A percentile compares a stretch with the other conserved stretches of the same genome.
These are phyloP conservation scores for Stagonosporopsis vannaccii DNA, from an alignment of 2,329 filamentous ascomycete species.

Conservation along the genomic window DNA sequence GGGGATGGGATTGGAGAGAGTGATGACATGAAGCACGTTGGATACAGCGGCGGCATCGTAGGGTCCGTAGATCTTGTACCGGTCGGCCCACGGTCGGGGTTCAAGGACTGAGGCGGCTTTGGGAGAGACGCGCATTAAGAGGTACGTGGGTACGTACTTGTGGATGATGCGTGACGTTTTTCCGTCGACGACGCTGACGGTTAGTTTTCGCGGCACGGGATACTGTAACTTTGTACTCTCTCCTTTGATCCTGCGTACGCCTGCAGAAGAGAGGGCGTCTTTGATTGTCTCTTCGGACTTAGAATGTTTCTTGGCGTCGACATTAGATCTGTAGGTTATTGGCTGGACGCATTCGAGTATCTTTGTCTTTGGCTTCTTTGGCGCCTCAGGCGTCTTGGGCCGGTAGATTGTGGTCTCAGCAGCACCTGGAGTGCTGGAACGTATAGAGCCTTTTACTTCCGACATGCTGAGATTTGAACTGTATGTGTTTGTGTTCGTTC, in stretches of 20 bases:
- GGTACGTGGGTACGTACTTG: constrained; percentile 1
- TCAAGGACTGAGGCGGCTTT: neutral
- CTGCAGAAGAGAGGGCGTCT: neutral
- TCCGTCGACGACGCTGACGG: constrained; percentile 2
- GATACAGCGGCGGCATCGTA: neutral
- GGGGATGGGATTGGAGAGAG: neutral
- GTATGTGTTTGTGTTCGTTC: neutral
- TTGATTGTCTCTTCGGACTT: neutral
- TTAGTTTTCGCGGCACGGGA: neutral
- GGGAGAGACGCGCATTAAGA: neutral
- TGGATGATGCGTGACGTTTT: neutral
- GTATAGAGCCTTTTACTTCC: neutral
- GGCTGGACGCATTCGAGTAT: constrained; percentile 1
- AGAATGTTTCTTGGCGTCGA: neutral
- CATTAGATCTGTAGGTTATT: neutral
- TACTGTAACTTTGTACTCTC: neutral
- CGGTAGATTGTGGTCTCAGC: neutral
- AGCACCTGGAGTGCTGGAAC: neutral
- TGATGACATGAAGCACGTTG: neutral
- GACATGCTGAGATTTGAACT: neutral
- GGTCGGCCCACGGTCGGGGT: neutral
- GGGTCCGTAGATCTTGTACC: constrained; percentile 1
- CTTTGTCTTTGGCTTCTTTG: neutral
- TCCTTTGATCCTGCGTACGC: neutral
- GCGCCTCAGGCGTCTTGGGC: neutral